These are phyloP conservation scores for Tetracentron sinense DNA, from an alignment of 164 flowering plant species.

Conservation along the genomic window DNA sequence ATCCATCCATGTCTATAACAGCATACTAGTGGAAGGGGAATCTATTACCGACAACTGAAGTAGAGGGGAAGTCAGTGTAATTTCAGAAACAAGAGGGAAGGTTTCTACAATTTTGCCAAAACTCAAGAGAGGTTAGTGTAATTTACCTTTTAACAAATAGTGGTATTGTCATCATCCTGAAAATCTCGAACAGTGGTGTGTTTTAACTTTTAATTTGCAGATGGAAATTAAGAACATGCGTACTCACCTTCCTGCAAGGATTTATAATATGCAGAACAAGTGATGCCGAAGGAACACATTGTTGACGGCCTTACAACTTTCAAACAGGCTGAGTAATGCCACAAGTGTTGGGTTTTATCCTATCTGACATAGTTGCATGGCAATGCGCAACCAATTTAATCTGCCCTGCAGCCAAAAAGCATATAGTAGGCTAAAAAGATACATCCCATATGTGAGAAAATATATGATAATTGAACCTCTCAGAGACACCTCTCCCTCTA, in stretches of 20 bases:
- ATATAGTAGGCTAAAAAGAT: constrained; percentile 8
- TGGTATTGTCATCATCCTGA: not conserved
- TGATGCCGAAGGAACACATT: constrained; percentile 85
- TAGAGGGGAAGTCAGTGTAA: too few species aligned
- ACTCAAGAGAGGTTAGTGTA: too few species aligned
- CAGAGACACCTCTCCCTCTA: constrained; percentile 65
- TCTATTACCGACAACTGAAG: too few species aligned
- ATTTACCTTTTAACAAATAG: too few species aligned
- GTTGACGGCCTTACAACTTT: constrained; percentile 67
- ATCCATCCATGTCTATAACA: too few species aligned
- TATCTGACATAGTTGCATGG: constrained; percentile 68
- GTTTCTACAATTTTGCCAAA: too few species aligned
- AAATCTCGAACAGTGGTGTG: not conserved
- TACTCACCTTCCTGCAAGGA: constrained; percentile 71
- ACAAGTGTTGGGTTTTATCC: constrained; percentile 52
- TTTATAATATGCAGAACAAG: constrained; percentile 82
- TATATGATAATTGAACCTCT: constrained; percentile 47
- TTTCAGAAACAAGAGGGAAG: too few species aligned
- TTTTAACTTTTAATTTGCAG: not conserved
- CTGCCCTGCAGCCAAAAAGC: constrained; percentile 58
- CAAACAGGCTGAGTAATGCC: constrained; percentile 65
- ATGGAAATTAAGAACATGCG: not conserved
- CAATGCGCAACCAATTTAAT: constrained; percentile 65
- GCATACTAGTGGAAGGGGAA: too few species aligned
- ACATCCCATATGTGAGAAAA: not conserved